Evolutionary conservation across 805 yeast species (phyloP), one percentile per base, ranked within the genome.

Genomic region (Ogataea zsoltii): DNA sequence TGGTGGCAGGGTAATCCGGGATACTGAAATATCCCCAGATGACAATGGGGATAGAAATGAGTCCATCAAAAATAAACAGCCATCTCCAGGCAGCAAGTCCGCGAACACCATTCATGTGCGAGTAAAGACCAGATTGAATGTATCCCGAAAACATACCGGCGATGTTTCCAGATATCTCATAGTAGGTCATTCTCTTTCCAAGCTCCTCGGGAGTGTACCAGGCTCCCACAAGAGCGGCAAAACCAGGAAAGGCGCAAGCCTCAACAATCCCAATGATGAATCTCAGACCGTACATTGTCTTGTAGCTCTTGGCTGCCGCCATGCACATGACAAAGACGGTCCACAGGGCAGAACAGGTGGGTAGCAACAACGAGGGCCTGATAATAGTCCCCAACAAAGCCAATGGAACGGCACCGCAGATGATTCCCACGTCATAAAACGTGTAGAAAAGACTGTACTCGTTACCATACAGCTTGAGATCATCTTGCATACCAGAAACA

Each of bases 11-110:
- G 17, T 72, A 66, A 74, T 80, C 85, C 11, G 87, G 87, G 60
- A 82, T 81, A 43, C 74, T 74, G 3, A 82, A 41, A 30, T 77
- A 69, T 0, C 87, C 85, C 53, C 75, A 79, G 3, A 83, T 7
- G 2, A 83, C 86, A 33, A 84, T 75, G 2, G 71, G 78, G 21
- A 83, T 55, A 5, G 85, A 77, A 39, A 84, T 72, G 41, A 79
- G 57, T 10, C 83, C 83, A 60, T 83, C 87, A 49, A 84, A 71
- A 37, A 84, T 77, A 55, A 80, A 84, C 56, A 80, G 77, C 89
- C 88, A 84, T 67, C 82, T 71, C 89, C 89, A 84, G 10, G 86
- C 81, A 9, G 73, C 71, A 10, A 77, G 63, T 0, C 88, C 88
- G 38, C 61, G 57, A 6, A 59, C 66, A 29, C 84, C 86, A 43